Evolutionary conservation across 1,139 yeast species (phyloP), one percentile per base, ranked within the genome.

Genomic region (Nakaseomyces bracarensis): DNA sequence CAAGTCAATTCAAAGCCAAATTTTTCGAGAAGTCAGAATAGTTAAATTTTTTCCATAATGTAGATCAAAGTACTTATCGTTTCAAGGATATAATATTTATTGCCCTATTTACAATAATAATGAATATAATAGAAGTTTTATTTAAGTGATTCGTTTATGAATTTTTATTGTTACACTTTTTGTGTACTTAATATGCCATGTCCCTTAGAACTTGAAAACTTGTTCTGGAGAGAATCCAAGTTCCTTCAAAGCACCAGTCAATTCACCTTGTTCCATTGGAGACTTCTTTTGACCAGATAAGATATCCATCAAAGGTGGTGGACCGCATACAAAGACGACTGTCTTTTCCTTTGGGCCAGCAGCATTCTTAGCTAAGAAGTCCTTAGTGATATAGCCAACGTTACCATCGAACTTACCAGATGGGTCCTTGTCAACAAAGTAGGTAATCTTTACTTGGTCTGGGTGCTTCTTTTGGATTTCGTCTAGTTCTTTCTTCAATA

Each of bases 201-300:
- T 5, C 34, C 27, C 42, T 57, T 77, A 91, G 64, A 86, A 91
- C 71, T 91, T 91, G 69, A 77, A 89, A 41, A 91, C 97, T 59
- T 85, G 79, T 47, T 83, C 89, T 70, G 84, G 82, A 65, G 76
- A 68, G 77, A 75, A 89, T 44, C 96, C 96, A 55, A 93, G 75
- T 35, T 91, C 96, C 58, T 78, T 78, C 63, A 93, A 77, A 43
- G 78, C 75, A 59, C 99, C 99, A 30, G 79, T 70, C 46, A 93
- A 75, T 67, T 85, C 96, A 66, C 98, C 98, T 71, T 91, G 98
- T 61, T 89, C 97, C 44, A 80, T 61, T 55, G 96, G 38, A 10
- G 39, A 30, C 23, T 34, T 34, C 42, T 40, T 40, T 56, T 67
- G 65, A 61, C 98, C 99, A 33, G 96, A 86, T 54, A 87, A 64